Base-by-base conservation (phyloP, 495 filamentous ascomycete genomes). In the Hypoxylon lenormandii region DNA sequence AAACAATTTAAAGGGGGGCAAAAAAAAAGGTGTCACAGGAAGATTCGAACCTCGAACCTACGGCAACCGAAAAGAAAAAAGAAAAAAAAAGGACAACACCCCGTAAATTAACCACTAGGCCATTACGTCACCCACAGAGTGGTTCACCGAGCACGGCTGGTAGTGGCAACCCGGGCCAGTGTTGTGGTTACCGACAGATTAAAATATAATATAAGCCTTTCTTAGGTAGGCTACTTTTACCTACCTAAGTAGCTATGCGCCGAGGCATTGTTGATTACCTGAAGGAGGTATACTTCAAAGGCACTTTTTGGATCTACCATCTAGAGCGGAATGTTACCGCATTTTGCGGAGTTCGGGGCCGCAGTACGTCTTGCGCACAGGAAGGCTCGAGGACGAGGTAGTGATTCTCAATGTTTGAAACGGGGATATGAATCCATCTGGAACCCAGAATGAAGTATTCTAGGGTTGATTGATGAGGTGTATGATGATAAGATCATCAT, bases 281-380 rank as follows among this genome's bases (percentile, higher is more conserved):
- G 5, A 26, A 2, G 23, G n/a, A n/a, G n/a, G n/a, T n/a, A 8
- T 21, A 33, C 30, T 13, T 46, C 19, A 46, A 21, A 23, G 51
- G 42, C 54, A 21, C 52, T 23, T 12, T 2, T 46, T 22, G 23
- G 23, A 26, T 2, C 23, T 26, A 26, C 5, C 5, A 5, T 48
- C 12, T 19, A 22, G 30, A 15, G 38, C 46, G 55, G 52, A 47
- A 30, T 36, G 37, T 49, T 21, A 37, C 61, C 22, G 40, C 33
- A 28, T 42, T 28, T 28, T 40, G 30, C 40, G 18, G 59, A 52
- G 16, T 53, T 54, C 21, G 52, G 46, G 21, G 57, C 36, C 30
- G 45, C 19, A 21, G 21, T 53, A 8, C 42, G 8, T 40, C 13
- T 47, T 8, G 45, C 10, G 5, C 42, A n/a, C 28, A 49, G 37